Evolutionary conservation across 768 basidiomycete genomes (phyloP).

Genomic region (Antrodiella citrinella): DNA sequence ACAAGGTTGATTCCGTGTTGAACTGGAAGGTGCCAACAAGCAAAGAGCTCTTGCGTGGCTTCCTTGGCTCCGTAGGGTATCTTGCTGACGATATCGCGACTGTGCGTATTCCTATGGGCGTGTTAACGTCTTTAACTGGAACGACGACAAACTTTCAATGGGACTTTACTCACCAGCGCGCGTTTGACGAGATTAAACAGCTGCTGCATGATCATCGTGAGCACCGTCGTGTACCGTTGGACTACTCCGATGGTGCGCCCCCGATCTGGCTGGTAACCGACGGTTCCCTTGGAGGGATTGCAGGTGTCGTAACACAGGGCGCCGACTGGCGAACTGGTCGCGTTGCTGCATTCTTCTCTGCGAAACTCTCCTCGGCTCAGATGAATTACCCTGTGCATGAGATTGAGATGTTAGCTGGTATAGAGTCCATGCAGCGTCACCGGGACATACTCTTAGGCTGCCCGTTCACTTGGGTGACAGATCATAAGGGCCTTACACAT

Average conservation of each 20-base stretch:
- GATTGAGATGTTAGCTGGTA: conserved; percentile 25
- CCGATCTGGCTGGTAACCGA: conserved; percentile 19
- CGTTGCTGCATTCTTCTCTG: conserved; percentile 20
- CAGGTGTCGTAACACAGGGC: conserved; percentile 17
- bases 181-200: conserved; percentile 12
- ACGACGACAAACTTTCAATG: conserved; percentile 23
- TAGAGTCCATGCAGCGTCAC: conserved; percentile 30
- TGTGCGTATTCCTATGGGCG: conserved; percentile 23
- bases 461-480: conserved; percentile 17
- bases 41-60: conserved; percentile 30
- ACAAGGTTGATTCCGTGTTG: conserved; percentile 27
- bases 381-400: conserved; percentile 31
- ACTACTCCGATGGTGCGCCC: conserved; percentile 16
- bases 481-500: conserved; percentile 20
- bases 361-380: conserved; percentile 21
- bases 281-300: conserved; percentile 13
- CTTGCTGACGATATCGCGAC: conserved; percentile 28
- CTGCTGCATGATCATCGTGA: conserved; percentile 7
- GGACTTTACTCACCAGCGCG: conserved; percentile 18
- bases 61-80: conserved; percentile 34
- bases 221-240: conserved; percentile 9
- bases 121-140: conserved; percentile 21
- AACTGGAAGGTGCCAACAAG: conserved; percentile 27
- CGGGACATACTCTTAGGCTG: conserved; percentile 16
- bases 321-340: conserved; percentile 5